Evolutionary conservation across 108 stramenopile species (phyloP).

Genomic region (Nitzschia palea): DNA sequence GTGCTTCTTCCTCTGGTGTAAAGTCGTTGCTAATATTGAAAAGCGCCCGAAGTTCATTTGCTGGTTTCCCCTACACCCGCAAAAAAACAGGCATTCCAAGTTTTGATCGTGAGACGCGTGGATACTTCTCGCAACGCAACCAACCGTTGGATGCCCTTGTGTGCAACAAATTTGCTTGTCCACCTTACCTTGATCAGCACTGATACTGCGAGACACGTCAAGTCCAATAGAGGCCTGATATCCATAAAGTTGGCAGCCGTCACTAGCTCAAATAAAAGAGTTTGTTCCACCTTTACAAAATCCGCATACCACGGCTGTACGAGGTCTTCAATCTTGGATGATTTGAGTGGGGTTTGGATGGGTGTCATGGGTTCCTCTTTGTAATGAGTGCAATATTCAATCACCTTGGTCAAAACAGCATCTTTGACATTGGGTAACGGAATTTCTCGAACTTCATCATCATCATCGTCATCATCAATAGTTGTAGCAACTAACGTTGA

Average conservation of each 20-base stretch:
- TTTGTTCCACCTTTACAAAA: slow-evolving; percentile 81
- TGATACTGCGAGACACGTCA: slow-evolving; percentile 72
- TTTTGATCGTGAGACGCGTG: no score
- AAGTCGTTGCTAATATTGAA: slow-evolving; percentile 98
- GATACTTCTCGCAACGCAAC: no score
- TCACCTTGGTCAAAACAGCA: slow-evolving; percentile 92
- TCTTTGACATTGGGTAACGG: slow-evolving; percentile 96
- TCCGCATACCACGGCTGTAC: slow-evolving; percentile 98
- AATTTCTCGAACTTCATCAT: slow-evolving; percentile 87
- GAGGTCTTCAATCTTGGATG: slow-evolving; percentile 87
- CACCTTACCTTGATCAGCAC: slow-evolving; percentile 56
- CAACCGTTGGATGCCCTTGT: no score
- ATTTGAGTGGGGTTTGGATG: slow-evolving; percentile 97
- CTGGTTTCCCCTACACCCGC: slow-evolving; percentile 73
- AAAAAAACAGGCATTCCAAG: neutral
- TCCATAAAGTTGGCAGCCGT: slow-evolving; percentile 87
- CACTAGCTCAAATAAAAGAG: slow-evolving; percentile 77
- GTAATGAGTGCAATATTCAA: slow-evolving; percentile 96
- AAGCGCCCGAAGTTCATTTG: slow-evolving; percentile 90
- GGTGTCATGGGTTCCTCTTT: slow-evolving; percentile 89
- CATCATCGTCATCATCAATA: slow-evolving; percentile 82
- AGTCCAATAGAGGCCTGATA: slow-evolving; percentile 81
- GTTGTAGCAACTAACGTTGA: slow-evolving; percentile 90
- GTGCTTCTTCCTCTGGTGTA: slow-evolving; percentile 93
- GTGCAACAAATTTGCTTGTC: no score